Base-by-base conservation (phyloP, 2,329 filamentous ascomycete species). In the Tolypocladium guangdongense region DNA sequence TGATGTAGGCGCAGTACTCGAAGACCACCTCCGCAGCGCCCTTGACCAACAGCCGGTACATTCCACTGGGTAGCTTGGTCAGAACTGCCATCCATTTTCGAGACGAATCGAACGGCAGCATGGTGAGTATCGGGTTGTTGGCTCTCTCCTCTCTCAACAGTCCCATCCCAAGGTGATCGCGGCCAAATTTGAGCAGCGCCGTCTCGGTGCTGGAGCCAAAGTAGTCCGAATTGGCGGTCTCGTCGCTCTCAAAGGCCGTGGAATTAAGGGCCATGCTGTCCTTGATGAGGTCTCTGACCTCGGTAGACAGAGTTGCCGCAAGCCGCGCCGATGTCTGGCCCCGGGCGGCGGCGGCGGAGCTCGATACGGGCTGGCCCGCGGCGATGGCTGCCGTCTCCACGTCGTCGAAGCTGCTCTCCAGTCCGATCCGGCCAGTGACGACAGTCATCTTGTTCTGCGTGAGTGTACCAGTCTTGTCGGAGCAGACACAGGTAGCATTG, bases 401-500 rank as follows among this genome's bases (percentile, higher is more conserved):
- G 33, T 73, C 70, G 10, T 72, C 68, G 47, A 71, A 73, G 43
- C 60, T 63, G 14, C 63, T 62, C 10, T 67, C 64, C 5, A 67
- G 55, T 3, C 81, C 79, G 35, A 83, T 59, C 11, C 77, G 78
- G 8, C 80, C 81, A 37, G 75, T 74, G 18, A 83, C 80, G 3
- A 82, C 77, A 3, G 72, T 78, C 81, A 84, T 84, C 58, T 79
- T 78, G 58, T 84, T 83, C 57, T 82, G 77, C 0, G 82, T 85
- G 24, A 86, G 68, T 1, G 82, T 86, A 4, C 82, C 82, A 0
- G 82, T 85, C 64, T 86, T 86, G 60, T 85, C 82, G 0, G 81
- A 84, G 62, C 82, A 84, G 49, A 85, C 76, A 8, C 76, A 81
- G 0, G 81, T 84, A 10, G 80, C 80, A 59, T 83, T 83, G 8